A percentile compares a stretch with the other conserved stretches of the same genome.
phyloP scores from a whole-genome alignment of 768 basidiomycete species.

The Lactarius deliciosus region DNA sequence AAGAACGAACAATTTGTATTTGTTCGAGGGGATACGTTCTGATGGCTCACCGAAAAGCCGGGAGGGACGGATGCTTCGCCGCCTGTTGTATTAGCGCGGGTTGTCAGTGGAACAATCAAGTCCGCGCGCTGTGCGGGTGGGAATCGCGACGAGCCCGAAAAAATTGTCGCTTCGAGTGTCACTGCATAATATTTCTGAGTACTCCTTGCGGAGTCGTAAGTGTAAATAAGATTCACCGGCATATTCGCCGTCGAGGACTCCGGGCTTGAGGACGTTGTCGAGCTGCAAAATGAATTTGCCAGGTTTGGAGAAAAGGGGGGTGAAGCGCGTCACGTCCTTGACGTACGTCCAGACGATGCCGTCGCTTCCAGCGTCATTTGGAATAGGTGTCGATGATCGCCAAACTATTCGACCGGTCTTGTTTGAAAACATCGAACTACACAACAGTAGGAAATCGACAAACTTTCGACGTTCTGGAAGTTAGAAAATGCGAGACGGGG shows the following conservation, averaged over 20 bases:
- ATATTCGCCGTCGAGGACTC: slow-evolving; percentile 65
- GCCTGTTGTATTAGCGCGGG: slow-evolving; percentile 56
- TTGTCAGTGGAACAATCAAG: slow-evolving; percentile 65
- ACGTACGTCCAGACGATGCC: no score
- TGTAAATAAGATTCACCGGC: slow-evolving; percentile 46
- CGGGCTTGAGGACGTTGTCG: slow-evolving; percentile 61
- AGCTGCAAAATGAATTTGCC: slow-evolving; percentile 39
- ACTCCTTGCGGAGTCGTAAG: neutral
- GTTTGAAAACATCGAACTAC: no score
- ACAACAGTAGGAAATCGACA: no score
- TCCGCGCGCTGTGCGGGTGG: slow-evolving; percentile 47
- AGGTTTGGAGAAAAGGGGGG: no score
- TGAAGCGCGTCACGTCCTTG: no score
- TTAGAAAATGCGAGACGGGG: no score
- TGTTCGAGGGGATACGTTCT: neutral
- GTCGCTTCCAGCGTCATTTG: no score
- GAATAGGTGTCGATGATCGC: no score
- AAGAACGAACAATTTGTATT: neutral
- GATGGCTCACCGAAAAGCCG: slow-evolving; percentile 55
- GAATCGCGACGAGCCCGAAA: slow-evolving; percentile 51
- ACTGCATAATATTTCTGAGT: slow-evolving; percentile 40
- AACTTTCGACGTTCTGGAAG: no score
- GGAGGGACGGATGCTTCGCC: slow-evolving; percentile 74
- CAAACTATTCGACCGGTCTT: no score
- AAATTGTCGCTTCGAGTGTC: slow-evolving; percentile 68